Conservation (phyloP, 2,329 filamentous ascomycete species). For the Fusarium sp. region DNA sequence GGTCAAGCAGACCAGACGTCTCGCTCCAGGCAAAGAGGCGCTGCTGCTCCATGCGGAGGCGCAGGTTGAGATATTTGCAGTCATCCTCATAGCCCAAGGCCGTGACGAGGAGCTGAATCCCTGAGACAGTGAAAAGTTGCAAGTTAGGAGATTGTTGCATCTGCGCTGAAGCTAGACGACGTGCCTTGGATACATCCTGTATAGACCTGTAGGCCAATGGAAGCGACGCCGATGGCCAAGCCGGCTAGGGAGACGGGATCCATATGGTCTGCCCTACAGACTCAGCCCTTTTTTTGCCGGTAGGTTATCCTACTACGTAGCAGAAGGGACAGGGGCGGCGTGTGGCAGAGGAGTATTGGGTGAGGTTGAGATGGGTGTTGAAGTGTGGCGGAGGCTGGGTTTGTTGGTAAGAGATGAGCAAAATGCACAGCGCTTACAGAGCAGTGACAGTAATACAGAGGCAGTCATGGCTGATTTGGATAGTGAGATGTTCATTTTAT, state of each 20-base stretch:
- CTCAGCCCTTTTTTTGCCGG: background rate
- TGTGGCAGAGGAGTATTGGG: background rate
- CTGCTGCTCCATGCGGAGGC: conserved; percentile 60
- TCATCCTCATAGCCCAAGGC: conserved; percentile 58
- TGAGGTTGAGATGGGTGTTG: conserved; percentile 1
- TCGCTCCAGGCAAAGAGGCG: conserved; percentile 60
- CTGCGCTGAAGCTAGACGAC: background rate
- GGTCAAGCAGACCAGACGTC: conserved; percentile 56
- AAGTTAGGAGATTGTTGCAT: conserved; percentile 9
- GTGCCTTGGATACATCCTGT: conserved; percentile 55
- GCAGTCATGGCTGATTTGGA: background rate
- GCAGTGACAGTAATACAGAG: background rate
- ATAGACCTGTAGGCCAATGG: conserved; percentile 56
- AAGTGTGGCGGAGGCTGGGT: conserved; percentile 9
- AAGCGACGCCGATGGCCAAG: conserved; percentile 55
- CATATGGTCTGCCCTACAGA: conserved; percentile 48
- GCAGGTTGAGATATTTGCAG: conserved; percentile 57
- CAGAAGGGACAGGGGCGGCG: background rate
- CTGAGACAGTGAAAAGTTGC: conserved; percentile 18
- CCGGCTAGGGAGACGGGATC: conserved; percentile 55
- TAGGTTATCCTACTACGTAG: conserved; percentile 10
- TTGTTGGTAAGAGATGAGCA: background rate
- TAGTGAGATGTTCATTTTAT: background rate
- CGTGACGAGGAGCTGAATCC: conserved; percentile 59
- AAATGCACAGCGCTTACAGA: background rate